Percentiles rank a stretch among this genome's conserved stretches.
Evolutionary conservation across 148 eudicot genomes (phyloP).

Genomic region (Rhododendron henanense): DNA sequence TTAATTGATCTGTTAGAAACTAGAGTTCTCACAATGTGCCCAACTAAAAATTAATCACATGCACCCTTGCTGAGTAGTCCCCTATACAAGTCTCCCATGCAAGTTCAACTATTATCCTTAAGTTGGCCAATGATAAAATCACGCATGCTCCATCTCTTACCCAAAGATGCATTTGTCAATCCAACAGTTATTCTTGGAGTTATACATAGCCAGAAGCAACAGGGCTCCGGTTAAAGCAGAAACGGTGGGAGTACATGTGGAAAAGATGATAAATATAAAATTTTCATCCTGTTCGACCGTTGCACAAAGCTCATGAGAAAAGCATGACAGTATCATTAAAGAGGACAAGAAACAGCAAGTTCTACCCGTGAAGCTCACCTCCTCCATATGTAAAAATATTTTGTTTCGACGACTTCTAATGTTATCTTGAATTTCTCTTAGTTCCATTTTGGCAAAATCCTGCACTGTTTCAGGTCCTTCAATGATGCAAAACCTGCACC

Average conservation of each 20-base stretch:
- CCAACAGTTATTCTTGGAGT: not conserved
- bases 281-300: not conserved
- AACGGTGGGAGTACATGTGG: not conserved
- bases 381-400: constrained; percentile 94
- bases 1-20: not conserved
- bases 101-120: not conserved
- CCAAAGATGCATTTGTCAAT: not conserved
- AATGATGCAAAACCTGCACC: constrained; percentile 82
- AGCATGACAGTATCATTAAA: not conserved
- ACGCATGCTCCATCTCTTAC: not conserved
- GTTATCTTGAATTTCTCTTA: constrained; percentile 83
- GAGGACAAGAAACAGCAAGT: not conserved
- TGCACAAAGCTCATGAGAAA: not conserved
- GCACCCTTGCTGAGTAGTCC: not conserved
- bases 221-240: not conserved
- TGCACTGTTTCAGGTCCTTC: constrained; percentile 98
- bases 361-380: constrained; percentile 41
- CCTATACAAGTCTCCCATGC: not conserved
- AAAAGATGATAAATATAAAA: not conserved
- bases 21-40: not conserved
- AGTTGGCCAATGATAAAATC: not conserved
- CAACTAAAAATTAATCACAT: not conserved
- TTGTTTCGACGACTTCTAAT: constrained; percentile 84
- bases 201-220: not conserved
- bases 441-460: constrained; percentile 84